These are phyloP conservation scores for Dimocarpus longan DNA, from an alignment of 345 rosid genomes.

Conservation along the genomic window DNA sequence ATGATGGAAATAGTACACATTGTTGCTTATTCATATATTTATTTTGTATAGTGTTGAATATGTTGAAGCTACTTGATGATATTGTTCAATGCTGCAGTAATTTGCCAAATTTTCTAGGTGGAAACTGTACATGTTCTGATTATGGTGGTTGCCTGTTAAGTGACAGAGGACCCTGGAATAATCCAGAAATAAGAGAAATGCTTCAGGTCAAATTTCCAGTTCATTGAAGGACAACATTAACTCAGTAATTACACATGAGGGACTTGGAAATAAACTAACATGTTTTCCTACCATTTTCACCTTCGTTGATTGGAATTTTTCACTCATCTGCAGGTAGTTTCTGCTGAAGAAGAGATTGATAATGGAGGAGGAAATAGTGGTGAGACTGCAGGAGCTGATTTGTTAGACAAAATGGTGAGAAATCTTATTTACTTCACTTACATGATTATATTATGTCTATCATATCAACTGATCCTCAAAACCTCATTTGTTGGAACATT, in stretches of 20 bases:
- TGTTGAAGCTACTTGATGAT: background rate
- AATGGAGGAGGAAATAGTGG: conserved; percentile 28
- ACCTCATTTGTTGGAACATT: background rate
- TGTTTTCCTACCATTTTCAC: background rate
- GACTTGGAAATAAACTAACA: background rate
- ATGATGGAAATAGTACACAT: background rate
- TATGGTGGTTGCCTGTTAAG: conserved; percentile 63
- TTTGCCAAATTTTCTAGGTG: conserved; percentile 64
- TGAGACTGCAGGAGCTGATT: conserved; percentile 23
- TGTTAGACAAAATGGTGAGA: conserved; percentile 20
- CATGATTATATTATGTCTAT: background rate
- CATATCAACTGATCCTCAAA: background rate
- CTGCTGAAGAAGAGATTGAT: conserved; percentile 30
- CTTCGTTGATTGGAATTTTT: background rate
- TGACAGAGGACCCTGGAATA: conserved; percentile 70
- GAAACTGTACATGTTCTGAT: conserved; percentile 60
- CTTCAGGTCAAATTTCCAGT: conserved; percentile 45
- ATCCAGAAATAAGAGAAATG: conserved; percentile 53
- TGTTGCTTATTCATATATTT: background rate
- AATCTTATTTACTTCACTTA: background rate
- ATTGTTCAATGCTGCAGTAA: conserved; percentile 37
- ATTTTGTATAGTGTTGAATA: background rate
- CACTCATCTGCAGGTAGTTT: conserved; percentile 35
- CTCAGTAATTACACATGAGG: background rate
- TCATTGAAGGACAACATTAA: background rate